Evolutionary conservation across 306 rosid species (phyloP).

Genomic region (Gillenia trifoliata): DNA sequence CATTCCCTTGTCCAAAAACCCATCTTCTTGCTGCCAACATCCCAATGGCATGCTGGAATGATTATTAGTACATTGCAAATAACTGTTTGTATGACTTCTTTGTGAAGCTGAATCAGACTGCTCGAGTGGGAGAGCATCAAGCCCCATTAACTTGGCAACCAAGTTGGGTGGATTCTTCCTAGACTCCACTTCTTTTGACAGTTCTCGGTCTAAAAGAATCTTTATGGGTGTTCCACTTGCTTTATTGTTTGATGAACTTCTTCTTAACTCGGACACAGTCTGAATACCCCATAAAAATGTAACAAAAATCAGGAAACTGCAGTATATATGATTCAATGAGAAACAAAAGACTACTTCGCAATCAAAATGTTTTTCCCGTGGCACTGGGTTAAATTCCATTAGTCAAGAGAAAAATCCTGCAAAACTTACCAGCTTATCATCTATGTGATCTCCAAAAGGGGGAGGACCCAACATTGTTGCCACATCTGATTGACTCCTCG

Average conservation of each 20-base stretch:
- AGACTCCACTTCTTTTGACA: slow-evolving; percentile 62
- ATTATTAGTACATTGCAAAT: slow-evolving; percentile 35
- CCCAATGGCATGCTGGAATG: slow-evolving; percentile 42
- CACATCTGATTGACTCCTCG: slow-evolving; percentile 58
- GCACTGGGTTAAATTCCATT: not conserved
- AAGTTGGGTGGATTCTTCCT: slow-evolving; percentile 63
- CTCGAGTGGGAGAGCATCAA: slow-evolving; percentile 60
- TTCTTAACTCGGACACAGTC: slow-evolving; percentile 55
- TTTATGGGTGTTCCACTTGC: slow-evolving; percentile 58
- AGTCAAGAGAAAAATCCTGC: slow-evolving; percentile 15
- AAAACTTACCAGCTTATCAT: slow-evolving; percentile 63
- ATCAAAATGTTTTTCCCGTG: not conserved
- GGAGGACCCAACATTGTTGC: slow-evolving; percentile 41
- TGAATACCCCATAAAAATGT: slow-evolving; percentile 23
- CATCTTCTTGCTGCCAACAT: slow-evolving; percentile 48
- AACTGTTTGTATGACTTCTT: slow-evolving; percentile 45
- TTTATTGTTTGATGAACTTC: slow-evolving; percentile 49
- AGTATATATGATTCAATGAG: slow-evolving; percentile 15
- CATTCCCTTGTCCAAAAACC: slow-evolving; percentile 43
- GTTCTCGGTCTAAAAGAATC: slow-evolving; percentile 74
- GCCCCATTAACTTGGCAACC: slow-evolving; percentile 96
- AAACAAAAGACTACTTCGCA: not conserved
- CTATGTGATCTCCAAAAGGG: slow-evolving; percentile 50
- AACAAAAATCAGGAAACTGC: slow-evolving; percentile 19
- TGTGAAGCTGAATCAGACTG: slow-evolving; percentile 47